Evolutionary conservation across 257 asterid species (phyloP), one percentile per base, ranked within the genome.

Genomic region (Capsicum baccatum): DNA sequence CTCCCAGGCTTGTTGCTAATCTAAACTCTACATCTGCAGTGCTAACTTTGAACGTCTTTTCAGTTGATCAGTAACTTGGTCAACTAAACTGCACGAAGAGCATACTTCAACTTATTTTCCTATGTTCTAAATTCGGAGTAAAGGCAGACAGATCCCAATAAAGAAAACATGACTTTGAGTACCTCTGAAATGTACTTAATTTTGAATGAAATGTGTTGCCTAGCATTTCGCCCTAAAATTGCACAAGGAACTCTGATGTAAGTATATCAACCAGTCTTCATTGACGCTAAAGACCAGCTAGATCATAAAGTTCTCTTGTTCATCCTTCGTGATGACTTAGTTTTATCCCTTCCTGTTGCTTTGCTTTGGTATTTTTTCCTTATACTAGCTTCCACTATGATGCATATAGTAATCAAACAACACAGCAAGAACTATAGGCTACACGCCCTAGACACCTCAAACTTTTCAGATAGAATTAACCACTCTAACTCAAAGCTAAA

Each of bases 291-390:
- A 74, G 81, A 74, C 50, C 62, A 50, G 47, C 19, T 9, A 71
- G 21, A 50, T 50, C 79, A 71, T 71, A 71, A 17, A 71, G 2
- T 50, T 74, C 42, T 74, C 62, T 19, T 8, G 3, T 21, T 74
- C 37, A 19, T 50, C 62, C 0, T 50, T 74, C 7, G 21, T 21
- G 5, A 50, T 48, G 60, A 21, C 47, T 74, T 21, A 50, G 62
- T 74, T 69, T 67, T 74, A 74, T 50, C 62, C 81, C 81, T 74
- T 50, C 62, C 21, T 74, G 81, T 12, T 12, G 47, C 62, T 48
- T 74, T n/a, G 11, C 10, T 50, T 50, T 50, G n/a, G 42, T 73
- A 21, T 21, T 48, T 12, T 69, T 74, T 26, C 33, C 33, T 26
- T 26, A 26, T 26, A 26, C 33, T 73, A 73, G 55, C 39, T 73